These are phyloP conservation scores for Nicotiana benthamiana DNA, from an alignment of 257 asterid species.

Conservation along the genomic window DNA sequence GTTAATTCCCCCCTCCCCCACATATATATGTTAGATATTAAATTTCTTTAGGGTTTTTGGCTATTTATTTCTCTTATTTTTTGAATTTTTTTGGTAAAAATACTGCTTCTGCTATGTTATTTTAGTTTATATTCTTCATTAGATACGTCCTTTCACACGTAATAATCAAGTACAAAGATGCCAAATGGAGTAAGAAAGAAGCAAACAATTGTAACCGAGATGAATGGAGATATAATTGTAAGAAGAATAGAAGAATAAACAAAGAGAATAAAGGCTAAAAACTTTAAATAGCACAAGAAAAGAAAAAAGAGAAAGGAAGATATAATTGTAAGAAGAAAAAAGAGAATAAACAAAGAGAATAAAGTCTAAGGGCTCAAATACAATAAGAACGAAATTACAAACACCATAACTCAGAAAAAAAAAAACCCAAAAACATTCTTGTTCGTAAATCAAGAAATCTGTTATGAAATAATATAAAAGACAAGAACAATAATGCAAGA, in stretches of 20 bases:
- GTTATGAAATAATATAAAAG: no score
- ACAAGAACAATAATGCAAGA: no score
- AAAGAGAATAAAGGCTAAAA: background rate
- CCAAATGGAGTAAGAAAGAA: background rate
- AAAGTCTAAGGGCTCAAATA: background rate
- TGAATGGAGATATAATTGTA: background rate
- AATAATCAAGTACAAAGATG: background rate
- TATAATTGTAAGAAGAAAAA: no score
- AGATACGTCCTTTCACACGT: background rate
- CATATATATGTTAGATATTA: no score
- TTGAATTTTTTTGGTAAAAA: no score
- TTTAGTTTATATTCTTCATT: no score
- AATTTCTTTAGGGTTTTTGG: no score
- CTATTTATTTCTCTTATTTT: no score
- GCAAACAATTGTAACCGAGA: background rate
- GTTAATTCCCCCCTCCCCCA: no score
- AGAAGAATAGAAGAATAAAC: background rate
- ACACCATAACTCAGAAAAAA: background rate
- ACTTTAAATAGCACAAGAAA: background rate
- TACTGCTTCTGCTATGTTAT: no score
- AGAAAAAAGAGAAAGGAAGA: background rate
- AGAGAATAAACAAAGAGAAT: background rate
- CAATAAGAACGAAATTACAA: background rate
- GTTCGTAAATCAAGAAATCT: slow-evolving; percentile 9
- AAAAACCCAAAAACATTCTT: background rate